Conservation (phyloP, 2,329 filamentous ascomycete species). For the Endoconidiophora laricicola region DNA sequence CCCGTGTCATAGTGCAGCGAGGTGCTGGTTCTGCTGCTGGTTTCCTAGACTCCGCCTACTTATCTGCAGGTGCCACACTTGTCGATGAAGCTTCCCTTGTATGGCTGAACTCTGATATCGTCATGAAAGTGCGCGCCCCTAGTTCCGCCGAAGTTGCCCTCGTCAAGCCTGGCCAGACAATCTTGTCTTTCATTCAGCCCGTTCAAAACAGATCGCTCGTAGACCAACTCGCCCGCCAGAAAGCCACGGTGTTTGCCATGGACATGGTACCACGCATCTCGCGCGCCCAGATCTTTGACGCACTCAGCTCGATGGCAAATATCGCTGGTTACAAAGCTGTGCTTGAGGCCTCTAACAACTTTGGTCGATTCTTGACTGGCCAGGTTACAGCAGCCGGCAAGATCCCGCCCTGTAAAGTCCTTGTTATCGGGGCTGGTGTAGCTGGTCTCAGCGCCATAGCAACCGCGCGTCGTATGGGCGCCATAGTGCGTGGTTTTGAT, state of each 20-base stretch:
- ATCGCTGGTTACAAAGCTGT: slow-evolving; percentile 90
- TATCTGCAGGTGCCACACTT: slow-evolving; percentile 59
- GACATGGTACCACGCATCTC: slow-evolving; percentile 86
- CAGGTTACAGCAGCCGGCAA: slow-evolving; percentile 82
- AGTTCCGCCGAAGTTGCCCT: slow-evolving; percentile 50
- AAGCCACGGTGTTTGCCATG: slow-evolving; percentile 73
- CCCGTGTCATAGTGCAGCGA: slow-evolving; percentile 58
- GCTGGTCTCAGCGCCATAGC: slow-evolving; percentile 79
- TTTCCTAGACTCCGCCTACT: slow-evolving; percentile 62
- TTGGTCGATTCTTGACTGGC: slow-evolving; percentile 74
- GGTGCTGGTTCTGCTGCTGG: slow-evolving; percentile 66
- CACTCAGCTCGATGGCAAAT: slow-evolving; percentile 82
- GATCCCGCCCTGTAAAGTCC: slow-evolving; percentile 77
- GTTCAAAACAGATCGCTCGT: slow-evolving; percentile 63
- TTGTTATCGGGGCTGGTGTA: slow-evolving; percentile 81
- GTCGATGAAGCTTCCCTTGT: slow-evolving; percentile 50
- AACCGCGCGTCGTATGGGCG: slow-evolving; percentile 69
- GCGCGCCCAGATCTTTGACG: slow-evolving; percentile 75
- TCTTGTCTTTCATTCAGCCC: slow-evolving; percentile 74
- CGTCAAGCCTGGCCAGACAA: slow-evolving; percentile 51
- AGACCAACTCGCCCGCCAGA: slow-evolving; percentile 51
- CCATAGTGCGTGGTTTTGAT: slow-evolving; percentile 80
- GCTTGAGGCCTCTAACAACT: slow-evolving; percentile 74
- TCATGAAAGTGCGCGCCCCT: slow-evolving; percentile 71
- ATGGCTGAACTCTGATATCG: slow-evolving; percentile 59